Conservation (phyloP, 371 early-diverging fungal species). For the Mucor velutinosus region DNA sequence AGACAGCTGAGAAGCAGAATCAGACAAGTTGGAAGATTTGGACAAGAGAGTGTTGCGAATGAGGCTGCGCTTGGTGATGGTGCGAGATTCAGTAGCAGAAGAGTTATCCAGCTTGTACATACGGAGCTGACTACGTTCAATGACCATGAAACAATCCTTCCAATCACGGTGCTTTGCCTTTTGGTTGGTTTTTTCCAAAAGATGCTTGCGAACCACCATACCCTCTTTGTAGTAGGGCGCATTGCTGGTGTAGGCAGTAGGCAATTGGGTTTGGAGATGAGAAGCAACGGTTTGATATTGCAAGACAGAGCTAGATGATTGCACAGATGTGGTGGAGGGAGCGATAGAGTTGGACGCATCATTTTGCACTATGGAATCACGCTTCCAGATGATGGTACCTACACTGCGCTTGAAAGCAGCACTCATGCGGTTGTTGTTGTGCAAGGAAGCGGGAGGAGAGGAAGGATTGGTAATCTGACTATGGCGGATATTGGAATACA, state of each 20-base stretch:
- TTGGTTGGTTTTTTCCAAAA: conserved; percentile 70
- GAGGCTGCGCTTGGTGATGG: conserved; percentile 13
- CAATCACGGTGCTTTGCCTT: conserved; percentile 82
- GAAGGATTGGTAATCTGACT: conserved; percentile 67
- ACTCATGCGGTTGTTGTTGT: conserved; percentile 20
- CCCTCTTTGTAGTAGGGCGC: conserved; percentile 66
- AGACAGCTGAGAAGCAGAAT: conserved; percentile 28
- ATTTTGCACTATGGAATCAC: conserved; percentile 3
- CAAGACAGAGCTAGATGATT: conserved; percentile 12
- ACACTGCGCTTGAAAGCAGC: conserved; percentile 42
- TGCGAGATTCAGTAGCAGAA: not conserved
- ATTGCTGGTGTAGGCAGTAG: conserved; percentile 23
- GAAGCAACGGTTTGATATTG: conserved; percentile 36
- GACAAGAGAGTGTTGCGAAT: conserved; percentile 8
- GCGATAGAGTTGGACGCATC: conserved; percentile 36
- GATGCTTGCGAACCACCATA: conserved; percentile 79
- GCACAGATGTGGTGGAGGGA: conserved; percentile 8
- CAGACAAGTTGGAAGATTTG: conserved; percentile 36
- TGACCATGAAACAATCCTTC: conserved; percentile 76
- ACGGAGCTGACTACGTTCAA: conserved; percentile 72
- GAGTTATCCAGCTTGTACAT: conserved; percentile 75
- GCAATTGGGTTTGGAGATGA: conserved; percentile 19
- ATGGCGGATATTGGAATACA: conserved; percentile 67
- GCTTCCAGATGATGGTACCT: conserved; percentile 42
- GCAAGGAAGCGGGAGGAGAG: not conserved